These are phyloP conservation scores for Eucalyptus polyanthemos DNA, from an alignment of 345 rosid species.

Conservation along the genomic window DNA sequence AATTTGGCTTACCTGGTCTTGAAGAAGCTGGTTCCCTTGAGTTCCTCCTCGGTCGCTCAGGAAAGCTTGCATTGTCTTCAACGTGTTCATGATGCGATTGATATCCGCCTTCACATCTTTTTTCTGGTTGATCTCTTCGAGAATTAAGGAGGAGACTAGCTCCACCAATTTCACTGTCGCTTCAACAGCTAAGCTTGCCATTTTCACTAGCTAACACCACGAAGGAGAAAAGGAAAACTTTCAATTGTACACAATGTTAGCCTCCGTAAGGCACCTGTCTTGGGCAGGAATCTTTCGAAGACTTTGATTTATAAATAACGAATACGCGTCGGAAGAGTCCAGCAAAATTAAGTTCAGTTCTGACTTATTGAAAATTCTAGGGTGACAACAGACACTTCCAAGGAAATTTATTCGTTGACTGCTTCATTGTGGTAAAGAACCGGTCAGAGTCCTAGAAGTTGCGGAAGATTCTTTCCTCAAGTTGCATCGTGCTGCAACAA, in stretches of 20 bases:
- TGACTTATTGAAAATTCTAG: background rate
- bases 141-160: background rate
- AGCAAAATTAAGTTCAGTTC: background rate
- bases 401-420: background rate
- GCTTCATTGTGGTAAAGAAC: background rate
- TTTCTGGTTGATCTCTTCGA: background rate
- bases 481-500: background rate
- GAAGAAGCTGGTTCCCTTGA: background rate
- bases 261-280: background rate
- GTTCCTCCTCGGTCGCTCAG: background rate
- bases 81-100: background rate
- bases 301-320: background rate
- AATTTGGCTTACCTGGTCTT: slow-evolving; percentile 10
- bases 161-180: background rate
- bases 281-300: no score
- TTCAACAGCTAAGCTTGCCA: background rate
- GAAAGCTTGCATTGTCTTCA: background rate
- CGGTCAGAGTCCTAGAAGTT: background rate
- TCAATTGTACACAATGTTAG: background rate
- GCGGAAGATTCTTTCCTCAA: background rate
- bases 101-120: background rate
- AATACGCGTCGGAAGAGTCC: background rate
- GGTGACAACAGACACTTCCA: background rate
- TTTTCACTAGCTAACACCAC: background rate
- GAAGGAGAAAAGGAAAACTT: background rate